Evolutionary conservation across 2,329 filamentous ascomycete species (phyloP).

Genomic region (Aurifilum marmelostoma): DNA sequence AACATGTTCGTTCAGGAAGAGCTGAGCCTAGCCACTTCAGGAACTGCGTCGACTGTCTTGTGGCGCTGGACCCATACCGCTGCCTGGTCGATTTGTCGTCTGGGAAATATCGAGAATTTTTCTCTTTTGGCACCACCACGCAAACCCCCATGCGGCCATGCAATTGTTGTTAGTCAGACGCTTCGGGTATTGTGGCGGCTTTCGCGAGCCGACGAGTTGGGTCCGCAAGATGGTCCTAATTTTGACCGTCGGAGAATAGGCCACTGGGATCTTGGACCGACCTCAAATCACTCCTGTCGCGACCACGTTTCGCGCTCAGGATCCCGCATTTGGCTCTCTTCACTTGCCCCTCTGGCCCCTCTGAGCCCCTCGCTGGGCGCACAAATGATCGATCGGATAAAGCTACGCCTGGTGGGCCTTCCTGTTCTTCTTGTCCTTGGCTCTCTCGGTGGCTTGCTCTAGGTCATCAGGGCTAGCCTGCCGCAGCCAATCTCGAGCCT

Average conservation of each 20-base stretch:
- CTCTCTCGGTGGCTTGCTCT: conserved; percentile 1
- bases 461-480: neutral
- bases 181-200: neutral
- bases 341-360: neutral
- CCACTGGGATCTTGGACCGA: neutral
- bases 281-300: neutral
- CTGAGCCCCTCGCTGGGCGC: neutral
- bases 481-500: neutral
- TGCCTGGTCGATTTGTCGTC: neutral
- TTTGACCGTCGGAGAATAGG: neutral
- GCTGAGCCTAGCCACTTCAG: conserved; percentile 16
- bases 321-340: neutral
- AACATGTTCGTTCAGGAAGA: conserved; percentile 14
- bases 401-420: neutral
- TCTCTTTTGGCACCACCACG: neutral
- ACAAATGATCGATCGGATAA: neutral
- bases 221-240: neutral
- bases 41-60: conserved; percentile 21
- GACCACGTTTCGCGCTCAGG: conserved; percentile 3
- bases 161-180: neutral
- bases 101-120: neutral
- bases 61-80: neutral
- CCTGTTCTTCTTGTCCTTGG: neutral
- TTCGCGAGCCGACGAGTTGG: neutral
- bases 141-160: neutral